A percentile compares a stretch with the other conserved stretches of the same genome.
Conservation (phyloP, 2,329 filamentous ascomycete species). For the Fusarium nurragi region DNA sequence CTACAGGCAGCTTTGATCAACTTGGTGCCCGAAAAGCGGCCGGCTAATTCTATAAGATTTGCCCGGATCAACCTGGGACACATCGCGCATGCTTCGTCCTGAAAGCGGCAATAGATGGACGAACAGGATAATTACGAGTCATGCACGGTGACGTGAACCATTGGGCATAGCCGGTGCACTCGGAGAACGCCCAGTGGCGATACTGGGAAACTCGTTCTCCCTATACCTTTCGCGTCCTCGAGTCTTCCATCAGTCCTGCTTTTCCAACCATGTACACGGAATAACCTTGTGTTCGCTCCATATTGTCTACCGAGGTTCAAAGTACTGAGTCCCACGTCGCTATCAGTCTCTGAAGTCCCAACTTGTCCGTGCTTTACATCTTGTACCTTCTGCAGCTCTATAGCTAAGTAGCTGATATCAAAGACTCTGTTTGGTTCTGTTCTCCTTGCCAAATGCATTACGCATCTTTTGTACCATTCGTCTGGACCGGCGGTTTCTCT, state of each 20-base stretch:
- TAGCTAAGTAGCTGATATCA: background rate
- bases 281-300: background rate
- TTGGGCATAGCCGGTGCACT: background rate
- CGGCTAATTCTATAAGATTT: background rate
- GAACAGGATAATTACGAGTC: background rate
- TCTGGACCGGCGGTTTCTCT: conserved; percentile 6
- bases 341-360: background rate
- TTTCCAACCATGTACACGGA: background rate
- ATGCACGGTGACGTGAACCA: background rate
- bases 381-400: background rate
- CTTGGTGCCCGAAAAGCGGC: background rate
- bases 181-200: background rate
- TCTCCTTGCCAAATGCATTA: background rate
- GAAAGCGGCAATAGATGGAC: too few species aligned
- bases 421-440: background rate
- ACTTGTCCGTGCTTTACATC: background rate
- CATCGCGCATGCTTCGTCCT: background rate
- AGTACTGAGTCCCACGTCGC: background rate
- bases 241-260: background rate
- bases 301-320: background rate
- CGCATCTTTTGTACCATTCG: conserved; percentile 1
- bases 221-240: background rate
- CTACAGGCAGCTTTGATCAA: background rate
- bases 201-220: background rate
- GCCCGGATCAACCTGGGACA: background rate